Evolutionary conservation across 1,139 yeast species (phyloP).

Genomic region (Candida smagusa): DNA sequence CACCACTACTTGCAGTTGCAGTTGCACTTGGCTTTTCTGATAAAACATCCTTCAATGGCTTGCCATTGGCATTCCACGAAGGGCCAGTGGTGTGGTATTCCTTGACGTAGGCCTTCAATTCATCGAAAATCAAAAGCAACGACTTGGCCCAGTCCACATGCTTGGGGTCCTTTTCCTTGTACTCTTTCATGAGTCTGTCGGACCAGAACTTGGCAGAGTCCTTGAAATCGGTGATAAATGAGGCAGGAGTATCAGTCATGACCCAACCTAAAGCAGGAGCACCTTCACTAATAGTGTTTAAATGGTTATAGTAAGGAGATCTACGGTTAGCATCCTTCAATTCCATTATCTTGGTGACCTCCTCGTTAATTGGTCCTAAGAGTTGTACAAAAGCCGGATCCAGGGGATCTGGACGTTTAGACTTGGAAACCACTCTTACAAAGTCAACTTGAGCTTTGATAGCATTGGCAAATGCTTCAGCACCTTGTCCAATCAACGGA

Average conservation of each 20-base stretch:
- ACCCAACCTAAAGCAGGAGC: conserved; percentile 92
- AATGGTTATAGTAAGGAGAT: conserved; percentile 62
- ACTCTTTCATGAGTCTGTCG: conserved; percentile 82
- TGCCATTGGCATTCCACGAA: conserved; percentile 57
- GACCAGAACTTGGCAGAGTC: conserved; percentile 95
- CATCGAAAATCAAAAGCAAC: conserved; percentile 62
- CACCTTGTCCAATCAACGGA: conserved; percentile 60
- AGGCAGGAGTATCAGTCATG: conserved; percentile 65
- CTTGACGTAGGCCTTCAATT: conserved; percentile 68
- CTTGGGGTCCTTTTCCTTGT: conserved; percentile 60
- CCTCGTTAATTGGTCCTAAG: conserved; percentile 66
- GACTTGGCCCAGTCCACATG: conserved; percentile 80
- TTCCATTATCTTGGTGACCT: conserved; percentile 54
- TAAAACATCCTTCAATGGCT: conserved; percentile 40
- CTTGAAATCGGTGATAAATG: conserved; percentile 75
- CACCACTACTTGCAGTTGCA: conserved; percentile 22
- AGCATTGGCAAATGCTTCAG: conserved; percentile 53
- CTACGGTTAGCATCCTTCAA: conserved; percentile 74
- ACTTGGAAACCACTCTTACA: conserved; percentile 54
- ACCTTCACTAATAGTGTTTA: conserved; percentile 86
- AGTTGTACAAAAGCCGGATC: conserved; percentile 55
- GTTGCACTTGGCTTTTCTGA: conserved; percentile 11
- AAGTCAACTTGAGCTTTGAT: conserved; percentile 57
- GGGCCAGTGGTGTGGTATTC: conserved; percentile 80
- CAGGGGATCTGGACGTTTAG: conserved; percentile 62